phyloP scores from a whole-genome alignment of 2,329 filamentous ascomycete genomes.

The Cadophora sp. region DNA sequence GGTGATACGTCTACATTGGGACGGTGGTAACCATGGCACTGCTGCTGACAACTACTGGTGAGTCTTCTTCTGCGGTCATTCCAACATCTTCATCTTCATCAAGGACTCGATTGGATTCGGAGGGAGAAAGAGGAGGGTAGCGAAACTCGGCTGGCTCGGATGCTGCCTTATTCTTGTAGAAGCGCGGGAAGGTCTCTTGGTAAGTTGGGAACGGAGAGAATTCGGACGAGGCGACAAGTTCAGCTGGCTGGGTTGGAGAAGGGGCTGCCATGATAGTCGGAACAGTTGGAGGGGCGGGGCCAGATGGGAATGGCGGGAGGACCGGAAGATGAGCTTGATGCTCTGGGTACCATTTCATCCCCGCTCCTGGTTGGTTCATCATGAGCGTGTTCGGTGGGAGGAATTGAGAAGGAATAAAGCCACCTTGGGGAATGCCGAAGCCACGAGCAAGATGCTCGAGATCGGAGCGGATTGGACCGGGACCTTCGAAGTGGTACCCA shows the following conservation, averaged over 20 bases:
- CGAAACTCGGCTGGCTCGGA: constrained; percentile 25
- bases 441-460: constrained; percentile 24
- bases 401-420: constrained; percentile 20
- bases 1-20: constrained; percentile 16
- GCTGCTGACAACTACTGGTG: constrained; percentile 26
- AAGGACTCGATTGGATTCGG: neutral
- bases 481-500: neutral
- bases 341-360: constrained; percentile 38
- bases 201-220: neutral
- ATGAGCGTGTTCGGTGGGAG: constrained; percentile 19
- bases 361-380: constrained; percentile 30
- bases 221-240: neutral
- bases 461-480: constrained; percentile 4
- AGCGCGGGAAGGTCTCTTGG: constrained; percentile 5
- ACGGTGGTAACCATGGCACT: constrained; percentile 6
- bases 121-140: neutral
- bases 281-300: neutral
- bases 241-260: constrained; percentile 4
- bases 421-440: constrained; percentile 26
- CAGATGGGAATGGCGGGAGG: constrained; percentile 17
- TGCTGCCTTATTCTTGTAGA: constrained; percentile 20
- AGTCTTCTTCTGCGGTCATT: neutral
- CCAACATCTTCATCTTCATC: constrained; percentile 14
- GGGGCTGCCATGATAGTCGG: neutral
- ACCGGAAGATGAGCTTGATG: constrained; percentile 4